Conservation (phyloP, 2,329 filamentous ascomycete species). For the Aspergillus pseudoviridinutans region DNA sequence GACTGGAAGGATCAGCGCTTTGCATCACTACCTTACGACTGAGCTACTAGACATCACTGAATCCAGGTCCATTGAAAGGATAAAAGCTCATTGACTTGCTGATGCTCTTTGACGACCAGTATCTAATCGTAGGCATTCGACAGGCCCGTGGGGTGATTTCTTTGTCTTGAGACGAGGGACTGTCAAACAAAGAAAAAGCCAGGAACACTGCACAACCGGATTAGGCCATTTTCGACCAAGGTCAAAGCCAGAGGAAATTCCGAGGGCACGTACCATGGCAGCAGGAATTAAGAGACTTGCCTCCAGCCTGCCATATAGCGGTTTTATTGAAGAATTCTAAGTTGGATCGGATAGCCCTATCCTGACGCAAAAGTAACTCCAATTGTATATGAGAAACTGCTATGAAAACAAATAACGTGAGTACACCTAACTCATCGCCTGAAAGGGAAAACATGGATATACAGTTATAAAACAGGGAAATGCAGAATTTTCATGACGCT, state of each 20-base stretch:
- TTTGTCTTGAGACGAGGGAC: not conserved
- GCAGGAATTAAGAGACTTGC: not conserved
- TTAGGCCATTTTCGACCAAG: not conserved
- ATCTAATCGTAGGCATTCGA: not conserved
- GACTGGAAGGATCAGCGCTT: not conserved
- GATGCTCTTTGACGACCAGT: no score
- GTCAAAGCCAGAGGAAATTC: not conserved
- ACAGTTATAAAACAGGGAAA: conserved; percentile 35
- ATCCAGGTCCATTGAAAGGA: not conserved
- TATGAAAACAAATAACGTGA: conserved; percentile 24
- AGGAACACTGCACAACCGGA: not conserved
- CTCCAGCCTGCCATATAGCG: no score
- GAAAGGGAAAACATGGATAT: conserved; percentile 35
- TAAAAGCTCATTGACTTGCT: not conserved
- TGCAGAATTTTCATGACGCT: conserved; percentile 30
- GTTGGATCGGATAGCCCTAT: conserved; percentile 1
- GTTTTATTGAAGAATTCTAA: not conserved
- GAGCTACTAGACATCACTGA: not conserved
- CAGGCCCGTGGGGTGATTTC: not conserved
- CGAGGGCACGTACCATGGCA: not conserved
- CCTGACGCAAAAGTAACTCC: conserved; percentile 24
- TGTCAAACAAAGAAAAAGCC: not conserved
- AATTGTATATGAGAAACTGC: conserved; percentile 25
- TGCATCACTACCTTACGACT: not conserved
- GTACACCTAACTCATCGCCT: conserved; percentile 36